Base-by-base conservation (phyloP, 768 basidiomycete species). In the Panaeolus papilionaceus region DNA sequence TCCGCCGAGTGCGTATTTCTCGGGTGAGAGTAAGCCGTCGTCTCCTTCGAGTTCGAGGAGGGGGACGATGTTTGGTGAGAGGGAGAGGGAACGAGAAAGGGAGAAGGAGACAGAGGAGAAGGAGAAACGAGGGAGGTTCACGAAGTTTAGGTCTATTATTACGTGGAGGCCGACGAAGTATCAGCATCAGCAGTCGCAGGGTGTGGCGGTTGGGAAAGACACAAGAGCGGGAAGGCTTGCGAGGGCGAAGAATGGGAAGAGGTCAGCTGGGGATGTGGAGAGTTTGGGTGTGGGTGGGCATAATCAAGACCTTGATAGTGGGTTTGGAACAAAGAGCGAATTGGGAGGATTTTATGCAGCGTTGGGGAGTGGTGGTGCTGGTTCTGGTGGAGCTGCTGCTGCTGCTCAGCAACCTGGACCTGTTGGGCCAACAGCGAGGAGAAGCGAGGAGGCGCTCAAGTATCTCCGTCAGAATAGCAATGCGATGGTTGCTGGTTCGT, bases 401-500 rank as follows among this genome's bases (percentile, higher is more conserved):
- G 26, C 5, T 44, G 42, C 12, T 12, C 42, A 33, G 39, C 61
- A 10, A 51, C n/a, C 8, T 18, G 42, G 11, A 18, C 5, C 42
- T 44, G 16, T 44, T 44, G 54, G 54, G 20, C 71, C 68, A 20
- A 67, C 62, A 10, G 71, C 71, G 18, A 68, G 84, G 64, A 73
- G 81, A 64, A 88, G 87, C 71, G 86, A 84, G 68, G 88, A 88
- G 70, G 84, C 78, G 20, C 67, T 81, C 40, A 70, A 77, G 63
- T 68, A 71, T 42, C 73, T 77, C 49, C 72, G 73, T 18, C 70
- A 58, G 74, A 12, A 71, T 77, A 65, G 74, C n/a, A 69, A 54
- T 61, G 54, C 64, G 14, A 33, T 40, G 11, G 54, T 37, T 40
- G 49, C 51, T 28, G 63, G 16, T 4, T 28, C 54, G 11, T 12